phyloP scores from a whole-genome alignment of 1,284 basidiomycete species.

The Sparassis latifolia region DNA sequence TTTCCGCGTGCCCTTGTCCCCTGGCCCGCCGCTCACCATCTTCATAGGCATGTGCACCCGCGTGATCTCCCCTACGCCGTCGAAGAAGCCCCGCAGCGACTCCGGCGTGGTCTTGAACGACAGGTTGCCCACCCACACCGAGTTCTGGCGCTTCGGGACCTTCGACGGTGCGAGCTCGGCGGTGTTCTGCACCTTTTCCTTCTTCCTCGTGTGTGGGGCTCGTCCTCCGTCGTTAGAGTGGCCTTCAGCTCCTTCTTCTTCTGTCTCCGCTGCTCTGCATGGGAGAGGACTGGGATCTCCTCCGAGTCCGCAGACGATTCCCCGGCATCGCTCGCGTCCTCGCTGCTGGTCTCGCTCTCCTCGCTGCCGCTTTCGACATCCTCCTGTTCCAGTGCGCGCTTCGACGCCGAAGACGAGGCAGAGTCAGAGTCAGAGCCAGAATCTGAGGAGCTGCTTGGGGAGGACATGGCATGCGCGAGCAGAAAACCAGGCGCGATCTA shows the following conservation, averaged over 20 bases:
- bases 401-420: neutral
- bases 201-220: constrained; percentile 34
- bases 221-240: neutral
- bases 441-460: no score
- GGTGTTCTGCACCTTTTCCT: constrained; percentile 23
- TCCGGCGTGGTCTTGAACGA: constrained; percentile 84
- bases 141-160: constrained; percentile 59
- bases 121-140: constrained; percentile 94
- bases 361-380: neutral
- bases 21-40: constrained; percentile 23
- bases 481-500: no score
- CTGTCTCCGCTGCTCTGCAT: constrained; percentile 61
- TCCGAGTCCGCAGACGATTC: constrained; percentile 12
- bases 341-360: neutral
- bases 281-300: constrained; percentile 51
- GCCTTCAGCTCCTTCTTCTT: constrained; percentile 43
- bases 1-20: constrained; percentile 30
- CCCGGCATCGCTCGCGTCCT: constrained; percentile 11
- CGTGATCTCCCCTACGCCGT: constrained; percentile 65
- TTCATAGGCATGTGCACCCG: constrained; percentile 73
- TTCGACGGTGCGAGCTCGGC: constrained; percentile 24
- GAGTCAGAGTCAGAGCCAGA: neutral
- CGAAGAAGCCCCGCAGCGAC: constrained; percentile 67
- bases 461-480: no score
- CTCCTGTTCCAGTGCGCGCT: neutral